Conservation (phyloP, 306 rosid species). For the Abrus precatorius region DNA sequence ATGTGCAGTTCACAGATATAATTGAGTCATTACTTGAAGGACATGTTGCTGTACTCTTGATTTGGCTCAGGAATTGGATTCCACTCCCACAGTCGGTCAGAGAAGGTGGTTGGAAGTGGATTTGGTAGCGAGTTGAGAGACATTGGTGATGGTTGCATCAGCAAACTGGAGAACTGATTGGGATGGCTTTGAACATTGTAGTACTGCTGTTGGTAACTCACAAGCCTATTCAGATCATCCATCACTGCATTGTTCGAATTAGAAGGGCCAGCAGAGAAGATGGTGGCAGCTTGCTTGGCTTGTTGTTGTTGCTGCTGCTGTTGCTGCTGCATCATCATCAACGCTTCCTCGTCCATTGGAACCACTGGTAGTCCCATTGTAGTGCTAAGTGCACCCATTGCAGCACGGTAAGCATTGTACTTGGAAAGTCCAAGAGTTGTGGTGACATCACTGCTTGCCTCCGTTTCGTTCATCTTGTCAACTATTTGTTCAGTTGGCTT, state of each 20-base stretch:
- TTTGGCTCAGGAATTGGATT: slow-evolving; percentile 75
- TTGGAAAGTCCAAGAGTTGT: slow-evolving; percentile 76
- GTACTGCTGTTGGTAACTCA: slow-evolving; percentile 66
- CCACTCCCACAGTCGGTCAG: slow-evolving; percentile 97
- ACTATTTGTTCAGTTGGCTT: slow-evolving; percentile 43
- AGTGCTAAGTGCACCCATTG: slow-evolving; percentile 36
- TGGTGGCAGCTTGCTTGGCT: not conserved
- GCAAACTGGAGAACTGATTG: slow-evolving; percentile 55
- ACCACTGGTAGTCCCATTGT: slow-evolving; percentile 36
- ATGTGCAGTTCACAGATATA: slow-evolving; percentile 43
- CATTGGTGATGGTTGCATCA: slow-evolving; percentile 52
- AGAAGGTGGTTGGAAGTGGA: slow-evolving; percentile 67
- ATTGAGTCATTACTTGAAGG: slow-evolving; percentile 76
- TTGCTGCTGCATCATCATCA: slow-evolving; percentile 59
- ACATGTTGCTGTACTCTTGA: slow-evolving; percentile 64
- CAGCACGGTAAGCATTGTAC: slow-evolving; percentile 46
- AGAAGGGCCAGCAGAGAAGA: slow-evolving; percentile 14
- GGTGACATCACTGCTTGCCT: slow-evolving; percentile 59
- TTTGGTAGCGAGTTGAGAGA: slow-evolving; percentile 57
- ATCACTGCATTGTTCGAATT: slow-evolving; percentile 39
- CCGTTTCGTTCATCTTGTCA: slow-evolving; percentile 56
- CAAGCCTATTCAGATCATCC: slow-evolving; percentile 83
- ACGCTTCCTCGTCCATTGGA: slow-evolving; percentile 54
- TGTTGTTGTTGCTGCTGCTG: slow-evolving; percentile 43
- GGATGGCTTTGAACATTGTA: slow-evolving; percentile 51